Conservation (phyloP, 2,329 filamentous ascomycete genomes). For the Chaetomium olivaceum region DNA sequence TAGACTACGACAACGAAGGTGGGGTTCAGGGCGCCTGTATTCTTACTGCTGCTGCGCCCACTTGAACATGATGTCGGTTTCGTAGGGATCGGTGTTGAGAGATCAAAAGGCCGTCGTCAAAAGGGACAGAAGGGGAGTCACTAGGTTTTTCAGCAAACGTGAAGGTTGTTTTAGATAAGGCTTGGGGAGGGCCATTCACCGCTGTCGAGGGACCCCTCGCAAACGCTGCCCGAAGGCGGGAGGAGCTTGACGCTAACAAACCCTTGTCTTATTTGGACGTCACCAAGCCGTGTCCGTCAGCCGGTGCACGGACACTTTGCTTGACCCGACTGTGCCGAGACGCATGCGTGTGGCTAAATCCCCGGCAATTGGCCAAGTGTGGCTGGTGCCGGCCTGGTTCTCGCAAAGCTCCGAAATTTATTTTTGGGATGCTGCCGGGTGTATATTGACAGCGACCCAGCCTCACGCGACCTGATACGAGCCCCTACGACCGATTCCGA, state of each 20-base stretch:
- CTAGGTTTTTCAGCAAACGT: slow-evolving; percentile 4
- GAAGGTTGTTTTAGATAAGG: slow-evolving; percentile 9
- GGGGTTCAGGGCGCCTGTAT: slow-evolving; percentile 16
- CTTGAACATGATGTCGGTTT: slow-evolving; percentile 70
- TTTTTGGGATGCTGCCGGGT: slow-evolving; percentile 16
- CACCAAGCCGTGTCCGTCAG: slow-evolving; percentile 6
- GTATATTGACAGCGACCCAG: not conserved
- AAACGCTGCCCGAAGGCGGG: slow-evolving; percentile 14
- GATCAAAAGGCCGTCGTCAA: not conserved
- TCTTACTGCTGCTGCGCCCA: slow-evolving; percentile 90
- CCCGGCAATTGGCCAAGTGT: slow-evolving; percentile 1
- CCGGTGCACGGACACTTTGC: slow-evolving; percentile 5
- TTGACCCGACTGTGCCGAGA: slow-evolving; percentile 12
- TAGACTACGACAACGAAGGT: slow-evolving; percentile 21
- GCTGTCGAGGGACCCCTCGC: slow-evolving; percentile 22
- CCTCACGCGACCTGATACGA: not conserved
- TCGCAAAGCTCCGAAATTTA: slow-evolving; percentile 24
- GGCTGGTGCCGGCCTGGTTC: slow-evolving; percentile 19
- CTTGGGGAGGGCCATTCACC: slow-evolving; percentile 26
- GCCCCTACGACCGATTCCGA: not conserved
- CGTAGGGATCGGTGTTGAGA: not conserved
- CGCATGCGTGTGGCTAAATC: not conserved
- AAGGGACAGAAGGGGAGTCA: not conserved
- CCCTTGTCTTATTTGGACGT: slow-evolving; percentile 14
- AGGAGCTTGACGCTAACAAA: slow-evolving; percentile 17